A percentile compares a stretch with the other conserved stretches of the same genome.
These are phyloP conservation scores for Aquilaria sinensis DNA, from an alignment of 345 rosid species.

Conservation along the genomic window DNA sequence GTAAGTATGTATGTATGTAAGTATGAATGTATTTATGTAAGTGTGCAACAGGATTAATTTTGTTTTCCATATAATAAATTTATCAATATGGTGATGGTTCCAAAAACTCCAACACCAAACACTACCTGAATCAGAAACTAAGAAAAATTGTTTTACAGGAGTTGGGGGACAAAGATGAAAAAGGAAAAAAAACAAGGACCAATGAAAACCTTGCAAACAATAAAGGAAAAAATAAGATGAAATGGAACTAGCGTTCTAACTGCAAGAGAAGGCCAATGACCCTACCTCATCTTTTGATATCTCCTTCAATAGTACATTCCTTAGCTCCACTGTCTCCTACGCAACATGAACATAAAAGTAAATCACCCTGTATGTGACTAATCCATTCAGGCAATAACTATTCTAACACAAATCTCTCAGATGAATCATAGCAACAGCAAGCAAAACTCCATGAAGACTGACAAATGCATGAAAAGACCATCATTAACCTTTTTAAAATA, in stretches of 20 bases:
- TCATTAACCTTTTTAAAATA: neutral
- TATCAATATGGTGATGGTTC: no score
- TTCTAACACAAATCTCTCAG: no score
- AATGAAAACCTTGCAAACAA: constrained; percentile 5
- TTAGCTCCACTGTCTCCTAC: constrained; percentile 55
- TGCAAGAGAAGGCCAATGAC: neutral
- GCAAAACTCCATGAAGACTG: neutral
- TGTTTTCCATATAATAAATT: no score
- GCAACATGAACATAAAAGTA: constrained; percentile 17
- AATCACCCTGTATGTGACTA: constrained; percentile 4
- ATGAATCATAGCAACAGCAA: neutral
- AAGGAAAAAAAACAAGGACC: neutral
- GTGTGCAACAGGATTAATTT: no score
- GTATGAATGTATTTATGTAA: no score
- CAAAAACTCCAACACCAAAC: no score
- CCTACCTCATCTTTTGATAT: constrained; percentile 45
- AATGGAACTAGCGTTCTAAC: neutral
- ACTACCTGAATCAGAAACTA: neutral
- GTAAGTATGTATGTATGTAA: no score
- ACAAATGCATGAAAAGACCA: neutral
- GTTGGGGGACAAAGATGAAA: neutral
- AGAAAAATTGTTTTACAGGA: constrained; percentile 1
- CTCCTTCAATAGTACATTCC: constrained; percentile 38
- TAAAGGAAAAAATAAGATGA: neutral
- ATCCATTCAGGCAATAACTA: neutral